Base-by-base conservation (phyloP, 257 asterid species). In the Solanum paucissectum region DNA sequence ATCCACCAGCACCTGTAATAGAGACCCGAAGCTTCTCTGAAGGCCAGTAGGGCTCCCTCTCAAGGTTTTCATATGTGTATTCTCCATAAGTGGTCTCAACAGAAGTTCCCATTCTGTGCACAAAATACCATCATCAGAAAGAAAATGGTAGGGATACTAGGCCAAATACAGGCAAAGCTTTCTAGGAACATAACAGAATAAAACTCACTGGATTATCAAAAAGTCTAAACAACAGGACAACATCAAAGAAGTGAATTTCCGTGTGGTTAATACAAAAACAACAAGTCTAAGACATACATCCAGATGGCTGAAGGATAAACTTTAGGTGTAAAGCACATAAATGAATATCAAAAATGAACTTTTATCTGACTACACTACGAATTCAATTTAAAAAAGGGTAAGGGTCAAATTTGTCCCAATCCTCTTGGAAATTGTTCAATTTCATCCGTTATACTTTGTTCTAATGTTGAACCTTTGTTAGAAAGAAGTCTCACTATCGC, bases 1-100 rank as follows among this genome's bases (percentile, higher is more conserved):
- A 95, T 18, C 98, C 98, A 64, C 98, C 98, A 1, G 98, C 98
- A 49, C 98, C 98, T 0, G 98, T 94, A 55, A 95, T 95, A 89
- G 98, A 95, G 86, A 95, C 89, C 42, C 94, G 86, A 46, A 95
- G 96, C 94, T 94, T 95, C 86, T 92, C 95, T 1, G 98, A 90
- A 9, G 98, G 96, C 98, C 98, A 95, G 87, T 95, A 95, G 81
- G 90, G 96, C 73, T 95, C 98, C 90, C 98, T 92, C 92, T 96
- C 98, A 8, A 96, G 96, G 90, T 88, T 89, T 83, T 94, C 95
- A 49, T 94, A 95, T 5, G 98, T 96, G 95, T 93, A 95, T 9
- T 91, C 93, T 42, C 98, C 98, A 33, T 94, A 96, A 7, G 85
- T 88, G 81, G 87, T 87, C 84, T 91, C 95, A 20, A 86, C 94